Conservation (phyloP, 2,329 filamentous ascomycete genomes). For the Fusarium sp. region DNA sequence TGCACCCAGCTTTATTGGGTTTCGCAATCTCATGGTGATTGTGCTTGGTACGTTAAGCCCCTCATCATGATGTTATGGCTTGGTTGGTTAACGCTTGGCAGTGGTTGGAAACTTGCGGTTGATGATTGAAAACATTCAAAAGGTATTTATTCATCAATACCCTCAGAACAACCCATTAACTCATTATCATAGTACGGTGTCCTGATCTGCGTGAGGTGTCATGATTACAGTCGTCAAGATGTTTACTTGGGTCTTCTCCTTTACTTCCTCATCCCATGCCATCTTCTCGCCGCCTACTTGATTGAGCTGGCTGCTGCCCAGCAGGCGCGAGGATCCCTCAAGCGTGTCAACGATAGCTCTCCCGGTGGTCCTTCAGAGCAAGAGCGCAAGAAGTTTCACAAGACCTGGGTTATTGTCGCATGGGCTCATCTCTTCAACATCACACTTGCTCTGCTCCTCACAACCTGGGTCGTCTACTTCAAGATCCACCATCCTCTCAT, state of each 20-base stretch:
- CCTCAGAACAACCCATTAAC: conserved; percentile 9
- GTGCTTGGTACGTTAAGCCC: conserved; percentile 74
- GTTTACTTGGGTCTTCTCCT: conserved; percentile 79
- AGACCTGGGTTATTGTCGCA: conserved; percentile 84
- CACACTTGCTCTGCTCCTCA: conserved; percentile 81
- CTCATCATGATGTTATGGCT: conserved; percentile 27
- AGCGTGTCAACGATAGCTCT: conserved; percentile 64
- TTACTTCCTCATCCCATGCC: conserved; percentile 89
- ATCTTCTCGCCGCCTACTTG: conserved; percentile 88
- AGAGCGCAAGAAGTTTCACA: conserved; percentile 74
- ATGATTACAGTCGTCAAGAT: conserved; percentile 86
- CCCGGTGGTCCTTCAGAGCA: conserved; percentile 62
- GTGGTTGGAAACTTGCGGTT: conserved; percentile 93
- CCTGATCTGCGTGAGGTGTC: conserved; percentile 89
- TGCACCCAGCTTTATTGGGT: conserved; percentile 89
- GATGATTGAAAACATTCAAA: conserved; percentile 97
- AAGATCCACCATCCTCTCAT: conserved; percentile 93
- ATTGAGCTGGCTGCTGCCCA: conserved; percentile 87
- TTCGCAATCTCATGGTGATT: conserved; percentile 95
- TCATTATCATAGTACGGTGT: conserved; percentile 81
- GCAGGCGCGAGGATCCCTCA: conserved; percentile 78
- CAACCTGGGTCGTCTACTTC: conserved; percentile 89
- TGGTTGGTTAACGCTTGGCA: conserved; percentile 51
- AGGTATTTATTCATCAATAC: conserved; percentile 64
- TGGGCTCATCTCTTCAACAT: conserved; percentile 87